Evolutionary conservation across 352 stramenopile species (phyloP).

Genomic region (Phytophthora macrochlamydospora): DNA sequence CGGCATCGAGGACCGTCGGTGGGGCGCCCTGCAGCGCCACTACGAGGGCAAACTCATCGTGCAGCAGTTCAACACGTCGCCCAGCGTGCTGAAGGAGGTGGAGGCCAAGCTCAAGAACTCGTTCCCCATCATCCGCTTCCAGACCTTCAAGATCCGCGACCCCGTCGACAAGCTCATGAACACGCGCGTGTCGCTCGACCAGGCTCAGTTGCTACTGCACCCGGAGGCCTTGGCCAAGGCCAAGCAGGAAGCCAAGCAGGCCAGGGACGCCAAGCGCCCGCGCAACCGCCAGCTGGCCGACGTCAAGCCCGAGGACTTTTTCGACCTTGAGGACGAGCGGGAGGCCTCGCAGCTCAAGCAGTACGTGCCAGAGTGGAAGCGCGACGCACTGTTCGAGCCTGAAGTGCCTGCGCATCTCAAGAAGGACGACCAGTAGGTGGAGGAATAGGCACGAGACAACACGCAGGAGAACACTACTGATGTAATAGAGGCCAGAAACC

Average conservation of each 20-base stretch:
- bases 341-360: conserved; percentile 76
- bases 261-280: conserved; percentile 38
- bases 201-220: conserved; percentile 62
- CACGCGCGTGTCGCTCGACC: conserved; percentile 70
- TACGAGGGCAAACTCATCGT: conserved; percentile 88
- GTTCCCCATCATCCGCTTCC: conserved; percentile 86
- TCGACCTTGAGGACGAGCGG: conserved; percentile 65
- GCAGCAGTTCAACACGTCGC: conserved; percentile 86
- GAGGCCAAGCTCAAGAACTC: conserved; percentile 87
- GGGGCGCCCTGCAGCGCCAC: conserved; percentile 85
- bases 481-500: conserved; percentile 33
- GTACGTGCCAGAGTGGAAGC: conserved; percentile 87
- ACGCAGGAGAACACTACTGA: conserved; percentile 12
- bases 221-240: conserved; percentile 41
- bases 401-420: conserved; percentile 69
- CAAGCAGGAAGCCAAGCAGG: conserved; percentile 38
- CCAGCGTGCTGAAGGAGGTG: conserved; percentile 65
- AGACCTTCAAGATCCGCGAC: conserved; percentile 88
- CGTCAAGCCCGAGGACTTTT: conserved; percentile 56
- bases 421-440: conserved; percentile 35
- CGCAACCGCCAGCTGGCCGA: conserved; percentile 31
- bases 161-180: conserved; percentile 85
- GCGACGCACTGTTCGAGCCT: conserved; percentile 73
- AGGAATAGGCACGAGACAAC: not conserved
- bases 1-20: conserved; percentile 84